Conservation (phyloP, 2,329 filamentous ascomycete genomes). For the Dryadomyces quercus-mongolicae region DNA sequence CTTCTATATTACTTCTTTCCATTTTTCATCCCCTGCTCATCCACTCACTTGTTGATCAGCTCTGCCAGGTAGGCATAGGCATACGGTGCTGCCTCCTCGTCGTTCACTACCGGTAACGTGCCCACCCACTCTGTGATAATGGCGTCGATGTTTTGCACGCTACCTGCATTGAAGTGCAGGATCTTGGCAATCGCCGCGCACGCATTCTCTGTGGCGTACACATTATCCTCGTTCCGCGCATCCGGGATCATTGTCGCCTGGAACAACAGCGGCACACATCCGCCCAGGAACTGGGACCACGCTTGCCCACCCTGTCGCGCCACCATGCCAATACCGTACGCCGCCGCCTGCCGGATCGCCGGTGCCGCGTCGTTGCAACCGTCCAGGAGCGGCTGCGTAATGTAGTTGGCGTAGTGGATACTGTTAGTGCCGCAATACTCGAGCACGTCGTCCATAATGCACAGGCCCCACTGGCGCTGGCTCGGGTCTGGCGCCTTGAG, state of each 20-base stretch:
- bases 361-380: conserved; percentile 79
- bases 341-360: conserved; percentile 82
- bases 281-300: conserved; percentile 80
- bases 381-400: conserved; percentile 73
- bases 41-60: conserved; percentile 86
- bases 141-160: conserved; percentile 63
- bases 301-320: conserved; percentile 80
- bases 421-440: conserved; percentile 91
- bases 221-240: conserved; percentile 79
- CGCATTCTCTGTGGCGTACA: conserved; percentile 95
- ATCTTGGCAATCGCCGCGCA: conserved; percentile 96
- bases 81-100: conserved; percentile 94
- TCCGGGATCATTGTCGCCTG: conserved; percentile 71
- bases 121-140: conserved; percentile 79
- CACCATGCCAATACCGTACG: conserved; percentile 90
- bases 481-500: conserved; percentile 72
- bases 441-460: conserved; percentile 95
- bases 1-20: not conserved
- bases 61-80: conserved; percentile 87
- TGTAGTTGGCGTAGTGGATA: conserved; percentile 74
- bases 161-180: conserved; percentile 72
- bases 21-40: not conserved
- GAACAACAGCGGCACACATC: conserved; percentile 71
- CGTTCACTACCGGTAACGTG: conserved; percentile 82
- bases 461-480: conserved; percentile 96